phyloP scores from a whole-genome alignment of 225 moss, liverwort and hornwort genomes.

The Asterella californica region DNA sequence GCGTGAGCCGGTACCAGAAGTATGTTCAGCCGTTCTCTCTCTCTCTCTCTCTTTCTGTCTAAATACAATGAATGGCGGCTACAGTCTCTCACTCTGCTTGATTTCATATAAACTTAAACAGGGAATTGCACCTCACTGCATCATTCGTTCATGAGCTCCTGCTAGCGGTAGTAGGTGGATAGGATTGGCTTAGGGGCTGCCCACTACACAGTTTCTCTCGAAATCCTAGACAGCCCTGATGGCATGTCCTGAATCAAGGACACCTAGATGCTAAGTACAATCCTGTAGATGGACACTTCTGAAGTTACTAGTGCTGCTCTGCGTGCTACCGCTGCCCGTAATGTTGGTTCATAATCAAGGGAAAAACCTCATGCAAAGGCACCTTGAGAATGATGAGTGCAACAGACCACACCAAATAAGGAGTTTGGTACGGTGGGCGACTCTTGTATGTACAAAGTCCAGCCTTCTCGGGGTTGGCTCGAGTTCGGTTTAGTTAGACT shows the following conservation, averaged over 20 bases:
- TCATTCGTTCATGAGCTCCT: background rate
- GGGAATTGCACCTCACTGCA: background rate
- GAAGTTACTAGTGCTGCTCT: constrained; percentile 13
- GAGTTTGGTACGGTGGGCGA: constrained; percentile 11
- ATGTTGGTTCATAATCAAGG: constrained; percentile 3
- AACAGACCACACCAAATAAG: constrained; percentile 1
- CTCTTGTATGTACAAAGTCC: constrained; percentile 40
- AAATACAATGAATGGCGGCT: constrained; percentile 21
- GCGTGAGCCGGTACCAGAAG: constrained; percentile 16
- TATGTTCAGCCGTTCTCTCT: constrained; percentile 10
- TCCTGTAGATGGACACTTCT: constrained; percentile 8
- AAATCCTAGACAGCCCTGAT: background rate
- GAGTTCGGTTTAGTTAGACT: background rate
- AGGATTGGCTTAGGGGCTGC: background rate
- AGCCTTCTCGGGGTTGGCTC: constrained; percentile 3
- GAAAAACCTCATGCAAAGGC: constrained; percentile 14
- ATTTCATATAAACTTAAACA: background rate
- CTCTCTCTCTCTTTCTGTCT: too few species aligned
- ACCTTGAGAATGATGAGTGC: constrained; percentile 18
- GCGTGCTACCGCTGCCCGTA: background rate
- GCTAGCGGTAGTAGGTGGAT: background rate
- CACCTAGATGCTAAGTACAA: background rate
- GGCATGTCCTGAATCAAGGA: background rate
- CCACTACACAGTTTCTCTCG: background rate
- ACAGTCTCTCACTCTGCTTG: constrained; percentile 1